Evolutionary conservation across 2,329 filamentous ascomycete genomes (phyloP), one percentile per base, ranked within the genome.

Genomic region (Ophiostoma fasciatum): DNA sequence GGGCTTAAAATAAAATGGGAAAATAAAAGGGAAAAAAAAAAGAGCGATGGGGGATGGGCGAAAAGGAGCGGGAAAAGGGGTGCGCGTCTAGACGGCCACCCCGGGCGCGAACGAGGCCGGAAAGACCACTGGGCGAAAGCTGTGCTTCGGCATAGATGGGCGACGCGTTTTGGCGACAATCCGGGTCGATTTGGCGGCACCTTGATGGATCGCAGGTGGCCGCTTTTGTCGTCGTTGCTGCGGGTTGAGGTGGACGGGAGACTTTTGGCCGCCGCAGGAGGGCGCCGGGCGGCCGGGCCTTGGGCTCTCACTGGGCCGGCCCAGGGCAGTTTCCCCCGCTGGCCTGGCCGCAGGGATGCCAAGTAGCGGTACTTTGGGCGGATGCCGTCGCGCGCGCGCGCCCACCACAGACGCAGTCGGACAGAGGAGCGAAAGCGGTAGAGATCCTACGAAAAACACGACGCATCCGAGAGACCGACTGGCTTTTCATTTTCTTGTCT

Each of bases 81-180:
- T 63, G n/a, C 65, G 66, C 63, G 61, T 65, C 60, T 38, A 53
- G 55, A 57, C 52, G 58, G 57, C 56, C 58, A 58, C 59, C 38
- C 53, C 58, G 57, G 59, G 60, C 60, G 58, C 50, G 53, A 62
- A 59, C 59, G 55, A 59, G 57, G 59, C 60, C 60, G 58, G 51
- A 53, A 62, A 59, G 59, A 55, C 56, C 59, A 71, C 62, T 47
- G 55, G 52, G 47, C 49, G 50, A 64, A 63, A 60, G 59, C 60
- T 60, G 55, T 59, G 51, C 62, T 65, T 71, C 58, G 54, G 60
- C 48, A 55, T 56, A 65, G 69, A 72, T 71, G 67, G 55, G 14
- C 33, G 43, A 49, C 42, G 35, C 30, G 48, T 30, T 64, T 62
- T 62, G 45, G 49, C 48, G 52, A 49, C 51, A 46, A 54, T 49